Evolutionary conservation across 192 early-diverging fungal species (phyloP).

Genomic region (Backusella morwellensis): DNA sequence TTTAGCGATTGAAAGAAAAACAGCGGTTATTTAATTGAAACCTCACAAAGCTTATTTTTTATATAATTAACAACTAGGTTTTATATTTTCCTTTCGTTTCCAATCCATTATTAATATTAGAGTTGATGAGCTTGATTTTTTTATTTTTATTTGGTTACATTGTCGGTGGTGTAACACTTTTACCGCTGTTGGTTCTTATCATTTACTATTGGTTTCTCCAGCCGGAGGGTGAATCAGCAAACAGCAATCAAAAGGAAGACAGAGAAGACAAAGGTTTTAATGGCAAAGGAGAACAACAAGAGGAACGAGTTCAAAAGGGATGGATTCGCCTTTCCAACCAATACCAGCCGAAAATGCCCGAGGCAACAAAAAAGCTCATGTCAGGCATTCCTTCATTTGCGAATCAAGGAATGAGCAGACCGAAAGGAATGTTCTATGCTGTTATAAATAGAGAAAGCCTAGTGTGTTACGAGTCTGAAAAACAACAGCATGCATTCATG

Average conservation of each 20-base stretch:
- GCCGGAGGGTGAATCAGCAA: not conserved
- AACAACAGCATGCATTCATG: conserved; percentile 34
- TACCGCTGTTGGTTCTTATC: not conserved
- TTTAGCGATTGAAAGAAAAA: not conserved
- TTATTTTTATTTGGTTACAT: not conserved
- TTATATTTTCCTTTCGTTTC: not conserved
- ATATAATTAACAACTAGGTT: not conserved
- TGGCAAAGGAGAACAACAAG: not conserved
- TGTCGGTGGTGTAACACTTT: not conserved
- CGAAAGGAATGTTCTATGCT: conserved; percentile 56
- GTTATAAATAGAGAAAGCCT: conserved; percentile 75
- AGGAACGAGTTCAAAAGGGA: conserved; percentile 13
- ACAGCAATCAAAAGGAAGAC: not conserved
- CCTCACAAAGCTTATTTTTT: not conserved
- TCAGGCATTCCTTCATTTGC: not conserved
- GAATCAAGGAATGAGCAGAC: not conserved
- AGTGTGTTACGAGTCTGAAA: conserved; percentile 78
- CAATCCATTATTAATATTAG: not conserved
- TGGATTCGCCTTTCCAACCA: conserved; percentile 36
- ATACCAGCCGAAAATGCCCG: conserved; percentile 14
- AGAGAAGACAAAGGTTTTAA: not conserved
- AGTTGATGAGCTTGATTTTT: not conserved
- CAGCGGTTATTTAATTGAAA: not conserved
- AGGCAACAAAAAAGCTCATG: conserved; percentile 1
- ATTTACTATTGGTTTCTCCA: not conserved